These are phyloP conservation scores for Drechslerella stenobrocha DNA, from an alignment of 2,329 filamentous ascomycete genomes.

Conservation along the genomic window DNA sequence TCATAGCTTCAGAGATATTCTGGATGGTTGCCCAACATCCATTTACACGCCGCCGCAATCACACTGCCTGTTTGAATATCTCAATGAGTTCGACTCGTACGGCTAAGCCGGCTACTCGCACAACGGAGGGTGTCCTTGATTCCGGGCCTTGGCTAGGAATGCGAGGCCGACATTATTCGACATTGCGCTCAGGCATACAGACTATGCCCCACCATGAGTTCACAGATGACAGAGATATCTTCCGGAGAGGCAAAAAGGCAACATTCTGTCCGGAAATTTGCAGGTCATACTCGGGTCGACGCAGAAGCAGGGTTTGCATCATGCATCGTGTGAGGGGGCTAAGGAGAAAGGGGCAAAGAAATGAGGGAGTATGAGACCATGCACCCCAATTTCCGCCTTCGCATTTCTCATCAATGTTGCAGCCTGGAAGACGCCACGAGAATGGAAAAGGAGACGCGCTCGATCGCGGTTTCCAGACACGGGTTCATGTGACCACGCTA, in stretches of 20 bases:
- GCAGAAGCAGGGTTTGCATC: not conserved
- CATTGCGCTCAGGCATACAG: too few species aligned
- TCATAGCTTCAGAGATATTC: too few species aligned
- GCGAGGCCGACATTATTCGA: too few species aligned
- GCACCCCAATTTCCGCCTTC: conserved; percentile 34
- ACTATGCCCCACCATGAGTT: too few species aligned
- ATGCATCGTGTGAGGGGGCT: conserved; percentile 1
- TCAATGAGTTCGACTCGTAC: too few species aligned
- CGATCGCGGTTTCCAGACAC: conserved; percentile 30
- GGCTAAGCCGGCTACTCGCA: too few species aligned
- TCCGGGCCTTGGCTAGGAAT: too few species aligned
- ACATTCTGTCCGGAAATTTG: conserved; percentile 41
- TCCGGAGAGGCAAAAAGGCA: not conserved
- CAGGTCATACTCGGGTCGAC: conserved; percentile 13
- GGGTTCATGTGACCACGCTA: conserved; percentile 44
- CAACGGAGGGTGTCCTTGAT: too few species aligned
- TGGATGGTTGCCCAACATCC: too few species aligned
- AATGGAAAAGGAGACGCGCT: conserved; percentile 42
- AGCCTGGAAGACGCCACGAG: conserved; percentile 48
- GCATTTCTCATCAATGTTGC: conserved; percentile 31
- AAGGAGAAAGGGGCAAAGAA: conserved; percentile 24
- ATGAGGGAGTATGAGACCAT: conserved; percentile 15
- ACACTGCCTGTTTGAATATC: too few species aligned
- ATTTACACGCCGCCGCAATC: too few species aligned
- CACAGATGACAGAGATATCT: too few species aligned